A percentile compares a stretch with the other conserved stretches of the same genome.
These are phyloP conservation scores for Penicillium aurantiogriseum DNA, from an alignment of 2,329 filamentous ascomycete genomes.

Conservation along the genomic window DNA sequence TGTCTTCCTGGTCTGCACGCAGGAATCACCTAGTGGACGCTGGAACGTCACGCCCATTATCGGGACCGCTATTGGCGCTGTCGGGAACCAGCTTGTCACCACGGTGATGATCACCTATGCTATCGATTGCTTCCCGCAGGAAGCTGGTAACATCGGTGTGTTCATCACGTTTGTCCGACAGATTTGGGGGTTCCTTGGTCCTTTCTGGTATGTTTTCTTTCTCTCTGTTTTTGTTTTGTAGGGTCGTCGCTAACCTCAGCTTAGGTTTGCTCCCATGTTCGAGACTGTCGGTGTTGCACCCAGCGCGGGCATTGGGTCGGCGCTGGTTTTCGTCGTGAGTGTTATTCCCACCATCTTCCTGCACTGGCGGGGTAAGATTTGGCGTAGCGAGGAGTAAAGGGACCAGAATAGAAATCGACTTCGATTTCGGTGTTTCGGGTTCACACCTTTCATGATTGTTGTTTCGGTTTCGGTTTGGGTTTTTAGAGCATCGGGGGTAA, in stretches of 20 bases:
- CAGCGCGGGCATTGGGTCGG: slow-evolving; percentile 33
- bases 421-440: not conserved
- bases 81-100: slow-evolving; percentile 63
- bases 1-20: slow-evolving; percentile 57
- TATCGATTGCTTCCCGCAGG: slow-evolving; percentile 57
- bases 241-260: slow-evolving; percentile 13
- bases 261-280: slow-evolving; percentile 39
- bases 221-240: not conserved
- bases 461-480: not conserved
- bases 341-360: slow-evolving; percentile 33
- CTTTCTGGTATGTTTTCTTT: slow-evolving; percentile 35
- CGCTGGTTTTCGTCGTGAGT: slow-evolving; percentile 32
- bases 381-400: slow-evolving; percentile 20
- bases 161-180: slow-evolving; percentile 59
- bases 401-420: not conserved
- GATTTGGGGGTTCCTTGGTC: slow-evolving; percentile 40
- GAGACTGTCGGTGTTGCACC: slow-evolving; percentile 33
- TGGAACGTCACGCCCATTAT: slow-evolving; percentile 60
- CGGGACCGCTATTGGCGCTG: slow-evolving; percentile 54
- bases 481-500: not conserved
- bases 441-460: not conserved
- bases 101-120: slow-evolving; percentile 62
- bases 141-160: slow-evolving; percentile 59
- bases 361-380: slow-evolving; percentile 28
- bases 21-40: slow-evolving; percentile 44